Conservation (phyloP, 306 rosid species). For the Vigna mungo region DNA sequence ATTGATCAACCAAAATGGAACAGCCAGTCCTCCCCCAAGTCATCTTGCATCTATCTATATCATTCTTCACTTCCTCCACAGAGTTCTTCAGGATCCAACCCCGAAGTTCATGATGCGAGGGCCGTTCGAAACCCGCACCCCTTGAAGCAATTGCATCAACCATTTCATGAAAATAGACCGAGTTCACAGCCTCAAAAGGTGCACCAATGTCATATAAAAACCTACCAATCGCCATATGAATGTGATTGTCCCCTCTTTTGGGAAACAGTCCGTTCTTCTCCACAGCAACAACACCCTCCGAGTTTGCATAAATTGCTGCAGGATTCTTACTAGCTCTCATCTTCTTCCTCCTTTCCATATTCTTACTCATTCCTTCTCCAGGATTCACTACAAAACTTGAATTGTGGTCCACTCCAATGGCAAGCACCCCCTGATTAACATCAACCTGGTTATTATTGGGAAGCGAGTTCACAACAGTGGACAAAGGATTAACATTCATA, state of each 20-base stretch:
- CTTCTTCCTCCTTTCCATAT: constrained; percentile 70
- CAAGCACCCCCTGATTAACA: constrained; percentile 50
- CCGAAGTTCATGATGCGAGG: constrained; percentile 73
- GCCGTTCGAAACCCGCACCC: constrained; percentile 56
- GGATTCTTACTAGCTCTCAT: constrained; percentile 59
- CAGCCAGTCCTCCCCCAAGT: constrained; percentile 82
- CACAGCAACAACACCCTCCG: constrained; percentile 50
- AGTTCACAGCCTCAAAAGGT: constrained; percentile 79
- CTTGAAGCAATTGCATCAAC: constrained; percentile 77
- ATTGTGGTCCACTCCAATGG: constrained; percentile 56
- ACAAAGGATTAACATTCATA: constrained; percentile 57
- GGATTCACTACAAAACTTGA: constrained; percentile 46
- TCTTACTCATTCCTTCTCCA: constrained; percentile 58
- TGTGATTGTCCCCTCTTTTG: constrained; percentile 52
- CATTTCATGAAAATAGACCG: constrained; percentile 80
- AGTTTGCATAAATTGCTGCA: constrained; percentile 40
- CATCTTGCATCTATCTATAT: constrained; percentile 62
- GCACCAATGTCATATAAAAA: constrained; percentile 93
- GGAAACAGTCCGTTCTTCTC: constrained; percentile 47
- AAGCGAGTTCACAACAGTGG: constrained; percentile 48
- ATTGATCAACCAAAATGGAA: constrained; percentile 83
- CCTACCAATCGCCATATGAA: constrained; percentile 83
- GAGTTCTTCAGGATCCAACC: constrained; percentile 87
- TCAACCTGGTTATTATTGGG: constrained; percentile 55
- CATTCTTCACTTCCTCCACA: constrained; percentile 76